A percentile compares a stretch with the other conserved stretches of the same genome.
These are phyloP conservation scores for Suillus subaureus DNA, from an alignment of 768 basidiomycete genomes.

Conservation along the genomic window DNA sequence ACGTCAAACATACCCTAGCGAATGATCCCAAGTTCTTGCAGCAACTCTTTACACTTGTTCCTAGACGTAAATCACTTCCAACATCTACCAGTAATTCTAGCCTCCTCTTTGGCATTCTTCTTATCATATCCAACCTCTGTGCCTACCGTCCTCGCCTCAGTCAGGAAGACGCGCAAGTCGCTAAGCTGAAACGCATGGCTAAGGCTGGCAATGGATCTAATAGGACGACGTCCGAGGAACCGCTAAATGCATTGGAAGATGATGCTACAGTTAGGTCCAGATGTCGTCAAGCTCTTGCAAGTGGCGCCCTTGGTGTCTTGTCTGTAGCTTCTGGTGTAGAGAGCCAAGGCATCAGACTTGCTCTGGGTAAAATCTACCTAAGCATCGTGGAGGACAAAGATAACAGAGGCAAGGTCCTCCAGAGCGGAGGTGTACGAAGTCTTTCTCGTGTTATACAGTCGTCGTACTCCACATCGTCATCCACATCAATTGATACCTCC, in stretches of 20 bases:
- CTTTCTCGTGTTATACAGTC: constrained; percentile 58
- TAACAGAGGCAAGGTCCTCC: constrained; percentile 75
- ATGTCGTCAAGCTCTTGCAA: constrained; percentile 55
- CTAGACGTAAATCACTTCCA: constrained; percentile 44
- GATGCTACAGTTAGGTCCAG: constrained; percentile 66
- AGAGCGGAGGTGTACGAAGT: constrained; percentile 77
- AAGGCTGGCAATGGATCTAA: constrained; percentile 40
- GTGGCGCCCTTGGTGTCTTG: constrained; percentile 68
- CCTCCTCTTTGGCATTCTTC: constrained; percentile 75
- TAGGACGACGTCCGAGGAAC: constrained; percentile 30
- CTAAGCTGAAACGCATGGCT: constrained; percentile 79
- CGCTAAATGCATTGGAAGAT: constrained; percentile 53
- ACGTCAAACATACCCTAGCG: constrained; percentile 64
- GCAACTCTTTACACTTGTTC: constrained; percentile 57
- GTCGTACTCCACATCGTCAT: constrained; percentile 35
- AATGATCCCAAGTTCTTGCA: constrained; percentile 55
- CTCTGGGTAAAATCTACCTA: constrained; percentile 64
- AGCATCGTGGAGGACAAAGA: constrained; percentile 76
- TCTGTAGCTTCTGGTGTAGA: constrained; percentile 58
- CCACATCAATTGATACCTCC: constrained; percentile 26
- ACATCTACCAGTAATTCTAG: constrained; percentile 44
- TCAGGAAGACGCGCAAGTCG: constrained; percentile 82
- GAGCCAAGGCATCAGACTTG: constrained; percentile 61
- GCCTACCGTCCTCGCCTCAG: constrained; percentile 69
- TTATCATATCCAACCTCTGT: constrained; percentile 76